Conservation (phyloP, 495 filamentous ascomycete genomes). For the Hypoxylon lenormandii region DNA sequence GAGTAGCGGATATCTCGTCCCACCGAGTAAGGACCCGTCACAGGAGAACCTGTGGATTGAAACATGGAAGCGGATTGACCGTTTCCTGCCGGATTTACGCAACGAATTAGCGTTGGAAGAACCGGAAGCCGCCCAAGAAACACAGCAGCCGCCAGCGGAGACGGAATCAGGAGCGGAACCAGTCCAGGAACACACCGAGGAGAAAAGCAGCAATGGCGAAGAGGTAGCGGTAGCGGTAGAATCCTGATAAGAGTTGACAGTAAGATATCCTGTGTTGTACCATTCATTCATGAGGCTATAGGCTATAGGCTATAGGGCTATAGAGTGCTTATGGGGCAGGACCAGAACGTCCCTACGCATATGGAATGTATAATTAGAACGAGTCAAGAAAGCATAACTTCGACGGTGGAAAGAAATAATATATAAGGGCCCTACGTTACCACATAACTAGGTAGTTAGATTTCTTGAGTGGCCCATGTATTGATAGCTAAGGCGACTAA, state of each 20-base stretch:
- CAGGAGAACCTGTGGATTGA: constrained; percentile 76
- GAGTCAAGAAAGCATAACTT: constrained; percentile 22
- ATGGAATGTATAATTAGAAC: constrained; percentile 48
- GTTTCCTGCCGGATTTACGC: constrained; percentile 84
- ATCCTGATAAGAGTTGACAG: constrained; percentile 6
- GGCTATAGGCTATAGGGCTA: constrained; percentile 5
- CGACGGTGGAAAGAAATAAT: constrained; percentile 8
- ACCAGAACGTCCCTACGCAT: constrained; percentile 12
- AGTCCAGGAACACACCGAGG: constrained; percentile 4
- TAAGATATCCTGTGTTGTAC: constrained; percentile 9
- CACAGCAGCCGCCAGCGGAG: constrained; percentile 21
- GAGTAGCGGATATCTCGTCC: constrained; percentile 83
- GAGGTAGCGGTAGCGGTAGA: constrained; percentile 15
- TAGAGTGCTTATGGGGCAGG: not conserved
- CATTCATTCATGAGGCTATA: constrained; percentile 5
- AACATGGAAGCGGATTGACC: constrained; percentile 88
- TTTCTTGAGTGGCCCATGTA: not conserved
- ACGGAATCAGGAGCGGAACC: not conserved
- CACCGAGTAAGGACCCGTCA: constrained; percentile 71
- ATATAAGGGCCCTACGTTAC: not conserved
- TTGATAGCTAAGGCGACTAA: not conserved
- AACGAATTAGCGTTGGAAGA: constrained; percentile 64
- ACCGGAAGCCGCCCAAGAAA: constrained; percentile 21
- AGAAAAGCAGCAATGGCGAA: constrained; percentile 18
- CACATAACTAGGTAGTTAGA: not conserved